Evolutionary conservation across 2,329 filamentous ascomycete species (phyloP).

Genomic region (Aschersonia sp.): DNA sequence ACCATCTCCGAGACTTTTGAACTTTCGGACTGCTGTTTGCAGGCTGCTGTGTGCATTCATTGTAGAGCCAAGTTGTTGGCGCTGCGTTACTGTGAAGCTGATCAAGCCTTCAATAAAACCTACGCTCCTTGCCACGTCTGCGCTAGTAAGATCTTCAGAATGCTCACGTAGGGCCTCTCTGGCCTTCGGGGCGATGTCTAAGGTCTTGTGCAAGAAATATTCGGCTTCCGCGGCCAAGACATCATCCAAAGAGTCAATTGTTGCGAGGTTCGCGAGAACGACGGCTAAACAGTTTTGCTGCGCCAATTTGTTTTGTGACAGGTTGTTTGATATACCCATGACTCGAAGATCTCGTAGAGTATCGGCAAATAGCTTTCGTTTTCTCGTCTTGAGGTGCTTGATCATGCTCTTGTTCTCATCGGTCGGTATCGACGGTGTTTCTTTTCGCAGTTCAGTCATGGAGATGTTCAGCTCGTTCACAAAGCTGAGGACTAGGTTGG

Average conservation of each 20-base stretch:
- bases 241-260: conserved; percentile 19
- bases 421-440: conserved; percentile 67
- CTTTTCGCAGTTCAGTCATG: conserved; percentile 62
- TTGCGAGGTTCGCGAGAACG: conserved; percentile 47
- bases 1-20: conserved; percentile 19
- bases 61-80: conserved; percentile 29
- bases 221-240: conserved; percentile 31
- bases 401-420: conserved; percentile 76
- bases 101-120: conserved; percentile 82
- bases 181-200: conserved; percentile 58
- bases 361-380: conserved; percentile 81
- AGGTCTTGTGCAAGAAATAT: conserved; percentile 63
- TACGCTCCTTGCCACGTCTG: conserved; percentile 65
- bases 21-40: conserved; percentile 18
- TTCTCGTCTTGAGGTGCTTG: conserved; percentile 81
- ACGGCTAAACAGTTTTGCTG: conserved; percentile 58
- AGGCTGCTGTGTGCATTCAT: conserved; percentile 24
- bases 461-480: conserved; percentile 52
- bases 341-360: conserved; percentile 67
- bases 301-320: conserved; percentile 57
- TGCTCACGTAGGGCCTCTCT: conserved; percentile 57
- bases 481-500: conserved; percentile 50
- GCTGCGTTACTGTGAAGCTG: conserved; percentile 47
- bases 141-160: conserved; percentile 69
- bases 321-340: conserved; percentile 82